phyloP scores from a whole-genome alignment of 2,329 filamentous ascomycete genomes.

The Gyromitra esculenta region DNA sequence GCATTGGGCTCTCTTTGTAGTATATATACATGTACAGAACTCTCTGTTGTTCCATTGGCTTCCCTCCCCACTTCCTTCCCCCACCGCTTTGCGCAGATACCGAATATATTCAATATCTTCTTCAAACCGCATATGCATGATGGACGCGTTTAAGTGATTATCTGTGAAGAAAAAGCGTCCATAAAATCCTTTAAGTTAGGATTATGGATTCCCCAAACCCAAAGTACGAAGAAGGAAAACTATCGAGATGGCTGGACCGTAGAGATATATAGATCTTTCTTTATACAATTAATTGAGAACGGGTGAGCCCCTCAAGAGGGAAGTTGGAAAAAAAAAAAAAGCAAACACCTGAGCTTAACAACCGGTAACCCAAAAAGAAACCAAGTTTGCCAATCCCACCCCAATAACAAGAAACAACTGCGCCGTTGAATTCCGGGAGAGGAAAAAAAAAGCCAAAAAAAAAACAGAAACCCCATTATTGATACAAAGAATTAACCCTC shows the following conservation, averaged over 20 bases:
- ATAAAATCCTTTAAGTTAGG: not conserved
- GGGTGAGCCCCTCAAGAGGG: constrained; percentile 7
- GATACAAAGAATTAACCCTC: constrained; percentile 39
- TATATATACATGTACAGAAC: no score
- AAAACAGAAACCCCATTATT: constrained; percentile 43
- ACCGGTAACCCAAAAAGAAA: constrained; percentile 41
- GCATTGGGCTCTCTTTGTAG: no score
- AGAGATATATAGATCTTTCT: constrained; percentile 19
- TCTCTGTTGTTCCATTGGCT: no score
- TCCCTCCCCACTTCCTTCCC: no score
- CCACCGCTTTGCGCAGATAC: no score
- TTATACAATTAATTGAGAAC: constrained; percentile 37
- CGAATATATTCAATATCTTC: no score
- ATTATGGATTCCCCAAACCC: not conserved
- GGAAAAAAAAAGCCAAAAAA: constrained; percentile 20
- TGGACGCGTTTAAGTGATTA: constrained; percentile 8
- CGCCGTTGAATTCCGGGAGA: constrained; percentile 43
- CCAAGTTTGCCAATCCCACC: constrained; percentile 40
- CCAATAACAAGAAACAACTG: constrained; percentile 27
- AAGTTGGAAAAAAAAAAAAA: not conserved
- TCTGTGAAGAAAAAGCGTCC: not conserved
- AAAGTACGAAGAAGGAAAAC: not conserved
- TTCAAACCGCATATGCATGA: no score
- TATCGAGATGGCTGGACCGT: not conserved
- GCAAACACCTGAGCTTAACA: constrained; percentile 29